Evolutionary conservation across 495 filamentous ascomycete species (phyloP).

Genomic region (Talaromyces ruber): DNA sequence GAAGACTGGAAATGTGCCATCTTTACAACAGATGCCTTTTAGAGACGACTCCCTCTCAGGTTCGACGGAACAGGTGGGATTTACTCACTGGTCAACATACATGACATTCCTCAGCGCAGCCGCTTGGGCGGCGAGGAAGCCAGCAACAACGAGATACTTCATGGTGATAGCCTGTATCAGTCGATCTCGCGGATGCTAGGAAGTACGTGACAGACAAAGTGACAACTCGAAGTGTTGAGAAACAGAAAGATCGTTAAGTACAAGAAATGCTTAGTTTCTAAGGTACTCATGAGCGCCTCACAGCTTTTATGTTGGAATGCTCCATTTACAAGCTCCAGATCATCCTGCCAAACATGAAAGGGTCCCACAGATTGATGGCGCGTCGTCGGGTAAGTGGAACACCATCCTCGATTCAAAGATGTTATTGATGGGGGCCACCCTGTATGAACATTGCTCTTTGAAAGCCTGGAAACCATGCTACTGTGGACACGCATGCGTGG

Average conservation of each 20-base stretch:
- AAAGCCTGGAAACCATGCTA: not conserved
- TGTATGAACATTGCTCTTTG: not conserved
- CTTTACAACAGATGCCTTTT: not conserved
- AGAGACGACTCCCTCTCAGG: not conserved
- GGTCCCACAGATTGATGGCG: not conserved
- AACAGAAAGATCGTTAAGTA: not conserved
- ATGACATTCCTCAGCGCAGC: constrained; percentile 7
- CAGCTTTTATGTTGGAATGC: not conserved
- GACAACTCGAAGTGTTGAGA: not conserved
- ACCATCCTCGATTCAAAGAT: not conserved
- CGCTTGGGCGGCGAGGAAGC: constrained; percentile 6
- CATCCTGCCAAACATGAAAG: not conserved
- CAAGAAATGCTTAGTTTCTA: not conserved
- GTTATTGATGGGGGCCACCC: not conserved
- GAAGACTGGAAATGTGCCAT: constrained; percentile 3
- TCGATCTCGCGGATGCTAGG: not conserved
- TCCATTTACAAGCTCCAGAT: not conserved
- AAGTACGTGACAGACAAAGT: not conserved
- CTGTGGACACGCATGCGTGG: not conserved
- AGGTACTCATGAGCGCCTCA: not conserved
- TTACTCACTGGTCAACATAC: constrained; percentile 7
- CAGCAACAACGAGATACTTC: not conserved
- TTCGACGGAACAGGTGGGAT: not conserved
- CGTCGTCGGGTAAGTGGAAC: not conserved
- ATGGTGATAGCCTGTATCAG: not conserved